phyloP scores from a whole-genome alignment of 2,329 filamentous ascomycete genomes.

The Alternaria postmessia region DNA sequence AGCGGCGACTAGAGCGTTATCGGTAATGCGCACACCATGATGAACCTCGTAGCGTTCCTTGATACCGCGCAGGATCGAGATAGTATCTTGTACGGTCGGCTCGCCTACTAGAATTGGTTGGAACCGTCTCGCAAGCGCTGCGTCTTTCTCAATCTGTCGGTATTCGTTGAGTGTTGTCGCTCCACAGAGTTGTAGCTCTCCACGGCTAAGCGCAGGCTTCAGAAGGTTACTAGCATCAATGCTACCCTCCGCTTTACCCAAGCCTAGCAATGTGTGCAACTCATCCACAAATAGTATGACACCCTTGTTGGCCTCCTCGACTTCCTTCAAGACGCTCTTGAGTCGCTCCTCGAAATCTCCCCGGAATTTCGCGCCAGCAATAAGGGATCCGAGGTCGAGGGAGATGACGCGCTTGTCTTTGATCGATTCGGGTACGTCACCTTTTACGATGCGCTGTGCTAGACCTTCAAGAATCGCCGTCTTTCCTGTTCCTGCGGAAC shows the following conservation, averaged over 20 bases:
- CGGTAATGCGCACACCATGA: constrained; percentile 93
- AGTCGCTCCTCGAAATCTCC: constrained; percentile 96
- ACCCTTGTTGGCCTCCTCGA: constrained; percentile 85
- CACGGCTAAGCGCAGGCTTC: constrained; percentile 91
- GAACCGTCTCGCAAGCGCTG: constrained; percentile 88
- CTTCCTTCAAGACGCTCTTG: constrained; percentile 90
- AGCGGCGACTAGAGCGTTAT: constrained; percentile 88
- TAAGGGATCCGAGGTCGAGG: constrained; percentile 88
- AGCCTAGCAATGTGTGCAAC: constrained; percentile 85
- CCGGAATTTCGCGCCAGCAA: constrained; percentile 93
- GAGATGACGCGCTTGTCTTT: constrained; percentile 92
- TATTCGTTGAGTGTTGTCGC: constrained; percentile 95
- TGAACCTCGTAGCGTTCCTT: constrained; percentile 98
- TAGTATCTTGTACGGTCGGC: constrained; percentile 88
- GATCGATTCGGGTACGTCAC: constrained; percentile 94
- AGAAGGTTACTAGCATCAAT: constrained; percentile 96
- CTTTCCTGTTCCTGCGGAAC: constrained; percentile 89
- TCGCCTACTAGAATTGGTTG: constrained; percentile 95
- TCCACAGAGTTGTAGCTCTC: constrained; percentile 93
- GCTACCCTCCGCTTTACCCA: constrained; percentile 94
- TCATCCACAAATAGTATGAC: constrained; percentile 97
- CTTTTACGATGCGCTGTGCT: constrained; percentile 86
- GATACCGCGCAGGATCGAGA: constrained; percentile 94
- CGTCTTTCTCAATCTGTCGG: constrained; percentile 92
- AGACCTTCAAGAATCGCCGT: constrained; percentile 92